Base-by-base conservation (phyloP, 2,329 filamentous ascomycete genomes). In the Teratosphaeriaceae sp. region DNA sequence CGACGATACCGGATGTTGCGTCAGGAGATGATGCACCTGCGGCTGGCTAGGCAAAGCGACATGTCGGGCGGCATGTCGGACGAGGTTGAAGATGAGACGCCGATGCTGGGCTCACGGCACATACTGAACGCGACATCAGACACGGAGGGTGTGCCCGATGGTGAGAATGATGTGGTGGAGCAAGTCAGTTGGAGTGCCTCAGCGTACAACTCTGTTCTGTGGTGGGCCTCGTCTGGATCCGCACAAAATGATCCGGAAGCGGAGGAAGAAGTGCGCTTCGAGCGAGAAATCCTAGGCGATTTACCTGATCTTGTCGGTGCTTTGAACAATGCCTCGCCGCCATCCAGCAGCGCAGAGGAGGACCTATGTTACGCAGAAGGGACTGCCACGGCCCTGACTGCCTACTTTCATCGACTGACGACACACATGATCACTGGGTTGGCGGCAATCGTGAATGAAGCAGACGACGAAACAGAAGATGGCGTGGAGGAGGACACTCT, bases 201-300 rank as follows among this genome's bases (percentile, higher is more conserved):
- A 20, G 86, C 86, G 4, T 92, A 90, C 65, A 79, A 78, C 42
- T 82, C 84, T 19, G 89, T 90, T 68, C 87, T 90, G 76, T 92
- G 86, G 86, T 92, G 87, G 86, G 85, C 86, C 2, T 87, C 82
- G 13, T 85, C 86, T 0, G 86, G 85, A 45, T 23, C 40, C 19
- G 13, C 29, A 4, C 86, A 92, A 64, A 78, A 83, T 47, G 72
- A 75, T 21, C 69, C 71, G 11, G 73, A 71, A 38, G 65, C 74
- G 8, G 68, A 71, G 1, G 71, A 78, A 44, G 76, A 80, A 54
- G 69, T 70, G 46, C 70, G 76, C 42, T 68, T 72, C 21, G 70
- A 74, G 45, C 62, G 63, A 15, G 62, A 65, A 42, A 53, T 73
- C 2, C 56, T 73, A 11, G 64, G 65, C 26, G 65, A 72, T 45